Conservation (phyloP, 148 eudicot species). For the Chenopodium berlandieri region DNA sequence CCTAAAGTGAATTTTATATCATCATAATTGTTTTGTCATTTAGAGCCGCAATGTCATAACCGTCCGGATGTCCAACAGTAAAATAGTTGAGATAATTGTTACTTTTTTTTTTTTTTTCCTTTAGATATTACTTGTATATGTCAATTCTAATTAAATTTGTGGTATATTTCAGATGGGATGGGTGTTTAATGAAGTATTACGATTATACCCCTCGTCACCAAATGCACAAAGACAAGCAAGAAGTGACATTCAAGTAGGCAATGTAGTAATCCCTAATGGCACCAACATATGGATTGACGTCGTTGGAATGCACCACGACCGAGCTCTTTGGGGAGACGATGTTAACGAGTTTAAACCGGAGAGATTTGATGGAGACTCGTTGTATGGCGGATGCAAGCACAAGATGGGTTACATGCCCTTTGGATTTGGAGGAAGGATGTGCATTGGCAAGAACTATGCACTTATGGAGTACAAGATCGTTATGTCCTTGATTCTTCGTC, state of each 20-base stretch:
- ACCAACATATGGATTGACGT: slow-evolving; percentile 89
- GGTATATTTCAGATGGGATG: slow-evolving; percentile 70
- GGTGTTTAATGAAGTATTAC: slow-evolving; percentile 83
- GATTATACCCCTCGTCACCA: slow-evolving; percentile 82
- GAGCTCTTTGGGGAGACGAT: slow-evolving; percentile 64
- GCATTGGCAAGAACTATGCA: slow-evolving; percentile 64
- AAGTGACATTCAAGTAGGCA: slow-evolving; percentile 51
- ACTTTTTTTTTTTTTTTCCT: no score
- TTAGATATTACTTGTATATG: no score
- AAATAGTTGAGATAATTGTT: neutral
- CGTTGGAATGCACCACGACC: slow-evolving; percentile 82
- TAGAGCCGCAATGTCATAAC: slow-evolving; percentile 9
- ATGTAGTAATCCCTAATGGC: slow-evolving; percentile 50
- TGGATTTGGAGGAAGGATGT: slow-evolving; percentile 98
- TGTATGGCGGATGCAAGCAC: slow-evolving; percentile 66
- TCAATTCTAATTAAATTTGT: neutral
- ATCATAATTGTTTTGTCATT: neutral
- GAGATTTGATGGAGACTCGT: slow-evolving; percentile 49
- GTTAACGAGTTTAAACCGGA: slow-evolving; percentile 74
- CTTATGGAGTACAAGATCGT: slow-evolving; percentile 79
- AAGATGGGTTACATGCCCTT: slow-evolving; percentile 89
- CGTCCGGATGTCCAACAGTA: neutral
- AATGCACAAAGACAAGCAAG: slow-evolving; percentile 69
- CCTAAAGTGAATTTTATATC: neutral
- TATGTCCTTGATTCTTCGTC: slow-evolving; percentile 45